A percentile compares a stretch with the other conserved stretches of the same genome.
phyloP scores from a whole-genome alignment of 208 protist species.

The Wallacemonas rigidus region DNA sequence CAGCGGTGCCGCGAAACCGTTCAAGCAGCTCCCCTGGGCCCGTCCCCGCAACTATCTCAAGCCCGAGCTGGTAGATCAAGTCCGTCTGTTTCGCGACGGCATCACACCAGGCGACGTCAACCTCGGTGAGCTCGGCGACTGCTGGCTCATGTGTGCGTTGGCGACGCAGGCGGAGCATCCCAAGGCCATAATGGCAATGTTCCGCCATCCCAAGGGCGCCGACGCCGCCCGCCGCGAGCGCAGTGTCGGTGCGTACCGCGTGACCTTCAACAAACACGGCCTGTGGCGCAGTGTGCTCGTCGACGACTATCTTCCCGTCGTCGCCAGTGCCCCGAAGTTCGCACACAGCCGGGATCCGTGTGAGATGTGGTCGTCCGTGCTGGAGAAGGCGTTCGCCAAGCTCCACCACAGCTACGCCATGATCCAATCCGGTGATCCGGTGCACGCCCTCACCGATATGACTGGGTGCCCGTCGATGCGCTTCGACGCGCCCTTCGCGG shows the following conservation, averaged over 20 bases:
- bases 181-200: conserved; percentile 57
- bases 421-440: conserved; percentile 85
- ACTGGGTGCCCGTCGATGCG: conserved; percentile 72
- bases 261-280: conserved; percentile 90
- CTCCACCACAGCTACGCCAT: conserved; percentile 80
- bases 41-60: conserved; percentile 72
- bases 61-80: conserved; percentile 55
- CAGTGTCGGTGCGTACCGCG: conserved; percentile 76
- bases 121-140: conserved; percentile 82
- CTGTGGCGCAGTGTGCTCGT: conserved; percentile 86
- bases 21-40: conserved; percentile 69
- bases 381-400: conserved; percentile 93
- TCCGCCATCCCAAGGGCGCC: conserved; percentile 64
- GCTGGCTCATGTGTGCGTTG: conserved; percentile 86
- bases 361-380: conserved; percentile 87
- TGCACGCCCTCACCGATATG: conserved; percentile 88
- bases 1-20: conserved; percentile 32
- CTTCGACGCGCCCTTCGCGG: conserved; percentile 67
- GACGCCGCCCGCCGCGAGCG: conserved; percentile 52
- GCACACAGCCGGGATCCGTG: conserved; percentile 63
- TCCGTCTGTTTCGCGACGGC: conserved; percentile 74
- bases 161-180: conserved; percentile 60
- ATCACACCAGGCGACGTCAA: conserved; percentile 67
- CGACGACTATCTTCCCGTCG: conserved; percentile 85
- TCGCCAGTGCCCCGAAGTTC: conserved; percentile 52